Evolutionary conservation across 2,329 filamentous ascomycete species (phyloP).

Genomic region (Botryotinia globosa): DNA sequence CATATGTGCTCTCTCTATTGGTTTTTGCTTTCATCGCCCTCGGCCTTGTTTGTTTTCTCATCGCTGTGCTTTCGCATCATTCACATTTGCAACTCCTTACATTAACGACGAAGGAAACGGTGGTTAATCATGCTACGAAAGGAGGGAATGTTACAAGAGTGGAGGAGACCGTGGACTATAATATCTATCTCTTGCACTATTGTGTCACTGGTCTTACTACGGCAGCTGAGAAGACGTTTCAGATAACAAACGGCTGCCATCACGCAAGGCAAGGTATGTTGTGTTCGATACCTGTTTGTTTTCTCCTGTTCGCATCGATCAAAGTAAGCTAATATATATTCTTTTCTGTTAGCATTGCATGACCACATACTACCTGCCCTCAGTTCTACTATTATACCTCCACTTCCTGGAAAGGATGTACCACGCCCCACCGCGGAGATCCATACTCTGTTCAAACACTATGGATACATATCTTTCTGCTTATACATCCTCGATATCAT

Average conservation of each 20-base stretch:
- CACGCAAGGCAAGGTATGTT: slow-evolving; percentile 5
- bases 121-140: neutral
- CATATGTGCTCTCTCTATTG: slow-evolving; percentile 1
- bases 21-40: slow-evolving; percentile 1
- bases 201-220: slow-evolving; percentile 4
- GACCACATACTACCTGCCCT: neutral
- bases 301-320: neutral
- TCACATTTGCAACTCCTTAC: slow-evolving; percentile 3
- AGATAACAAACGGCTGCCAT: neutral
- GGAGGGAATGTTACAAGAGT: neutral
- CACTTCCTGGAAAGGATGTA: neutral
- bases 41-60: neutral
- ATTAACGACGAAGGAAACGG: neutral
- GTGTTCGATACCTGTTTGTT: neutral
- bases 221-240: neutral
- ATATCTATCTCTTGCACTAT: slow-evolving; percentile 1
- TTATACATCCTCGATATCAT: slow-evolving; percentile 2
- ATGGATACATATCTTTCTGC: slow-evolving; percentile 1
- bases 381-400: neutral
- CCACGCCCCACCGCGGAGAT: neutral
- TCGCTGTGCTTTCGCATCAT: slow-evolving; percentile 8
- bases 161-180: neutral
- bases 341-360: neutral
- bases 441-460: neutral
- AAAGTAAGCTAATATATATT: neutral